Conservation (phyloP, 352 stramenopile genomes). For the Phytophthora pinifolia region DNA sequence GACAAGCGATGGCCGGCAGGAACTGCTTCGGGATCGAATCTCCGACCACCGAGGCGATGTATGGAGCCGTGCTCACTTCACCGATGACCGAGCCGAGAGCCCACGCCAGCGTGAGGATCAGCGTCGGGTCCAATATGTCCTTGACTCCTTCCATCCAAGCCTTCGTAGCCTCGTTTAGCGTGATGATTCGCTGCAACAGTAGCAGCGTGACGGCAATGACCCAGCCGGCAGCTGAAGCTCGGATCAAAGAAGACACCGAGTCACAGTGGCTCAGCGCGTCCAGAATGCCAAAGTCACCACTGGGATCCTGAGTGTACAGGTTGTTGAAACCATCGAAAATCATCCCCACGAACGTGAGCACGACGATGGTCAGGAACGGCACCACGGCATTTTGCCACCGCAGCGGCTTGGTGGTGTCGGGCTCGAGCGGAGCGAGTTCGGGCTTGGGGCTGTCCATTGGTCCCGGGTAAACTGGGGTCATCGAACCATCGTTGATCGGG, state of each 20-base stretch:
- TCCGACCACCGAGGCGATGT: slow-evolving; percentile 76
- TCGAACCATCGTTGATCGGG: slow-evolving; percentile 58
- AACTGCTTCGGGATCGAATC: slow-evolving; percentile 77
- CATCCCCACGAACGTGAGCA: slow-evolving; percentile 86
- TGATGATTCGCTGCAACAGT: slow-evolving; percentile 84
- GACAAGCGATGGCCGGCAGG: slow-evolving; percentile 74
- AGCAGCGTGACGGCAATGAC: slow-evolving; percentile 70
- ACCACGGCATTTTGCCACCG: slow-evolving; percentile 87
- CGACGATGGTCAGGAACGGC: slow-evolving; percentile 81
- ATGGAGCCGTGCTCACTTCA: slow-evolving; percentile 83
- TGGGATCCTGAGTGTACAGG: slow-evolving; percentile 47
- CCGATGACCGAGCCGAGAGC: slow-evolving; percentile 84
- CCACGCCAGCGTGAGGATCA: slow-evolving; percentile 91
- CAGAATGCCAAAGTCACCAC: slow-evolving; percentile 52
- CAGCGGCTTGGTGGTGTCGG: slow-evolving; percentile 69
- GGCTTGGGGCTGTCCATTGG: slow-evolving; percentile 73
- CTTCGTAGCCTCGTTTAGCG: slow-evolving; percentile 85
- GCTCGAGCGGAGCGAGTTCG: slow-evolving; percentile 68
- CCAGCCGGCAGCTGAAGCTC: slow-evolving; percentile 75
- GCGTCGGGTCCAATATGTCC: slow-evolving; percentile 89
- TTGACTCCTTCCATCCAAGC: slow-evolving; percentile 91
- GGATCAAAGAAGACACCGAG: slow-evolving; percentile 77
- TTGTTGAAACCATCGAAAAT: slow-evolving; percentile 76
- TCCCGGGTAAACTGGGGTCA: slow-evolving; percentile 59
- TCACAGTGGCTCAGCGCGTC: slow-evolving; percentile 80